A percentile compares a stretch with the other conserved stretches of the same genome.
phyloP scores from a whole-genome alignment of 2,329 filamentous ascomycete genomes.

The Massarina eburnea region DNA sequence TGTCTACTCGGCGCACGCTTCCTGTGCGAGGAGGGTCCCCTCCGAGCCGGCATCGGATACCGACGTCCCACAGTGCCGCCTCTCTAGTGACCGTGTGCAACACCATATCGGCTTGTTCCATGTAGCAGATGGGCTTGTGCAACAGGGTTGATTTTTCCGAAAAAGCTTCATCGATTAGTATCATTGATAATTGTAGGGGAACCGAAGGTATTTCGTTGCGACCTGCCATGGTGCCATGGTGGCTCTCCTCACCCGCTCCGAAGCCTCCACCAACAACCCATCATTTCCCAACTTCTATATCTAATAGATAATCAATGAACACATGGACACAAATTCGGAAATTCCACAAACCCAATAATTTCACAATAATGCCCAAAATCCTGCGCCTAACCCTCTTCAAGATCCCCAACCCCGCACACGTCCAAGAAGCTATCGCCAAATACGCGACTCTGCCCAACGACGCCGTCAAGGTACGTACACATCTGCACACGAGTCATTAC shows the following conservation, averaged over 20 bases:
- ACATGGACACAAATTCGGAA: background rate
- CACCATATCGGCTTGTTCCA: background rate
- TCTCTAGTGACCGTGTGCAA: conserved; percentile 1
- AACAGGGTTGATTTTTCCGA: background rate
- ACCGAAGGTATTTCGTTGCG: conserved; percentile 15
- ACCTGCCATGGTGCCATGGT: conserved; percentile 17
- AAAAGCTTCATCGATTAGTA: conserved; percentile 8
- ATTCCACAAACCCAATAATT: conserved; percentile 6
- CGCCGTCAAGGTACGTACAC: conserved; percentile 36
- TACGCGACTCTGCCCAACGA: conserved; percentile 37
- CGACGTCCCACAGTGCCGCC: background rate
- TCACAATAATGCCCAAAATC: conserved; percentile 33
- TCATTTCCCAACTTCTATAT: background rate
- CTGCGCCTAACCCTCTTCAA: conserved; percentile 43
- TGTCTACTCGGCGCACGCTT: conserved; percentile 4
- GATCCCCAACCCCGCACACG: conserved; percentile 28
- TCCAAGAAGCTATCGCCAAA: conserved; percentile 33
- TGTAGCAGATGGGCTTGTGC: background rate
- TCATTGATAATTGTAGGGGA: conserved; percentile 22
- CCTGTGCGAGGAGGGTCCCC: conserved; percentile 1
- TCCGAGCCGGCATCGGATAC: background rate
- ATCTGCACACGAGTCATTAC: background rate
- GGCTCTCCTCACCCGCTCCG: conserved; percentile 29
- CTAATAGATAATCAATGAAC: background rate
- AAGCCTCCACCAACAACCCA: conserved; percentile 1